phyloP scores from a whole-genome alignment of 1,139 yeast genomes.

The Arxiozyma telluris region DNA sequence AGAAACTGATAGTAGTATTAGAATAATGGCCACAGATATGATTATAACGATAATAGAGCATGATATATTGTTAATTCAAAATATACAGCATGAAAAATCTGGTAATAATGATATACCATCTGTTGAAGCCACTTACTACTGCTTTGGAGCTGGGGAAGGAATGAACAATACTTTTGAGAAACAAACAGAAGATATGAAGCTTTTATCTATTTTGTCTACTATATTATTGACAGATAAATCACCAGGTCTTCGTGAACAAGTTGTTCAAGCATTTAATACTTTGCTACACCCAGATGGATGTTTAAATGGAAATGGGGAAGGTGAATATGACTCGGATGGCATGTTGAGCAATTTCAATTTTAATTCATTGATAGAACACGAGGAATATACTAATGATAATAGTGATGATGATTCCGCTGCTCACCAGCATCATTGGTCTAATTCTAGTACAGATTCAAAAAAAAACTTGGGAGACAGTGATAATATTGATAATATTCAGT shows the following conservation, averaged over 20 bases:
- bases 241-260: conserved; percentile 71
- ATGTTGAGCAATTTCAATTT: conserved; percentile 10
- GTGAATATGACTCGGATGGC: conserved; percentile 5
- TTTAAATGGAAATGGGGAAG: conserved; percentile 14
- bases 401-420: background rate
- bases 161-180: background rate
- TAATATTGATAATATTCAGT: conserved; percentile 28
- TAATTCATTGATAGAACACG: conserved; percentile 8
- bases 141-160: background rate
- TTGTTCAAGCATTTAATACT: conserved; percentile 71
- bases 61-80: conserved; percentile 60
- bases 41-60: conserved; percentile 77
- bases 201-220: conserved; percentile 51
- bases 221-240: conserved; percentile 56
- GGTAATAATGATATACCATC: conserved; percentile 3
- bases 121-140: background rate
- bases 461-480: background rate
- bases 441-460: background rate
- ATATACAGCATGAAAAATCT: conserved; percentile 22
- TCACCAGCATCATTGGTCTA: background rate
- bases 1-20: conserved; percentile 38
- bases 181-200: conserved; percentile 42
- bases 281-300: conserved; percentile 52
- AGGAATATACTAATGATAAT: background rate
- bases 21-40: conserved; percentile 74